Evolutionary conservation across 331 rosid species (phyloP).

Genomic region (Malus hybrid): DNA sequence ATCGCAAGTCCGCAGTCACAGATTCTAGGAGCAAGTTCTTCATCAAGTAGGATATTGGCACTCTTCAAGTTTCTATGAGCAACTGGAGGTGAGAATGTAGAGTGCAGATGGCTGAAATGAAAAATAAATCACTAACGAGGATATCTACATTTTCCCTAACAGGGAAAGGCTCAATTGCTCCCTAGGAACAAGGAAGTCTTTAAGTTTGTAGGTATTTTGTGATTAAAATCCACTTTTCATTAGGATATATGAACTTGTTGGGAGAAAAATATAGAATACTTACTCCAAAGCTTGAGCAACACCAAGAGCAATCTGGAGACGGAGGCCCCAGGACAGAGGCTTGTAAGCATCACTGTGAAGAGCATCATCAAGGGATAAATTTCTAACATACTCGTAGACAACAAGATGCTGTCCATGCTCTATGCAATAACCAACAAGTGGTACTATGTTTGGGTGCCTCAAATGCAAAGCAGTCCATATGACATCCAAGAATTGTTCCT

Average conservation of each 20-base stretch:
- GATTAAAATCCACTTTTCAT: neutral
- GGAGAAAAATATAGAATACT: slow-evolving; percentile 21
- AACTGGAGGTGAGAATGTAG: slow-evolving; percentile 61
- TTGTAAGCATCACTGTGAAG: slow-evolving; percentile 51
- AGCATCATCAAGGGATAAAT: slow-evolving; percentile 54
- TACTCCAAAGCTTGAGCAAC: slow-evolving; percentile 83
- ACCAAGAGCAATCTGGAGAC: slow-evolving; percentile 63
- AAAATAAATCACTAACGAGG: neutral
- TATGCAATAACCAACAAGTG: slow-evolving; percentile 66
- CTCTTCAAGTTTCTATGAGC: slow-evolving; percentile 76
- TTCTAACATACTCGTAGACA: slow-evolving; percentile 55
- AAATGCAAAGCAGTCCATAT: slow-evolving; percentile 61
- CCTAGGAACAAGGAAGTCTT: neutral
- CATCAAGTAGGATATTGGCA: slow-evolving; percentile 62
- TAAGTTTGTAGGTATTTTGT: neutral
- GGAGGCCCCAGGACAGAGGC: slow-evolving; percentile 66
- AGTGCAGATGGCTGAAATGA: slow-evolving; percentile 63
- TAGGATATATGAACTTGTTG: neutral
- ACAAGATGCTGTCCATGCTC: slow-evolving; percentile 83
- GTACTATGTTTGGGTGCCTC: slow-evolving; percentile 67
- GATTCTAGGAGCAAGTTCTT: slow-evolving; percentile 58
- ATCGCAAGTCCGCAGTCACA: slow-evolving; percentile 63
- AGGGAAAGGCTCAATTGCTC: neutral
- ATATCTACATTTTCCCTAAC: neutral
- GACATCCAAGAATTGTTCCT: slow-evolving; percentile 67